Base-by-base conservation (phyloP, 1,139 yeast genomes). In the Saccharomyces hybrid region DNA sequence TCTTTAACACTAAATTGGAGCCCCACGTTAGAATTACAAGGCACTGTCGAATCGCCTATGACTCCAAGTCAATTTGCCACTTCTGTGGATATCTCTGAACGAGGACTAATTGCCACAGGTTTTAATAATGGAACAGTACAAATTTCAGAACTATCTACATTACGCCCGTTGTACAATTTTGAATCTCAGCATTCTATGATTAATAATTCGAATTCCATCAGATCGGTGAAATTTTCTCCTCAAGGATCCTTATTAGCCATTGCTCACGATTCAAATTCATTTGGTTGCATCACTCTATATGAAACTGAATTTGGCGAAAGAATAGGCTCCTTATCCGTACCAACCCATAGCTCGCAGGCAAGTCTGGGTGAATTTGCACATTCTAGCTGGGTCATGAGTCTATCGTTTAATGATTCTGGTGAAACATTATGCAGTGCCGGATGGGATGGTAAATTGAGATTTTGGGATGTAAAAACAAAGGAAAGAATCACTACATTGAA, bases 271-370 rank as follows among this genome's bases (percentile, higher is more conserved):
- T 83, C 85, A 47, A 93, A 88, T 49, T 78, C 86, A 0, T 77
- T 80, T 46, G 95, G 95, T 1, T 80, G 86, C 1, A 82, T 93
- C 5, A 81, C 95, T 0, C 69, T 93, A 34, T 90, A 89, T 67
- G 96, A 89, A 65, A 90, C 91, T 6, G 78, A 81, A 57, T 89
- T 83, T 58, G 98, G 98, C 47, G 97, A 91, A 64, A 85, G 86
- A 61, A 79, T 91, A 41, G 96, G 96, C 0, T 79, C 83, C 3
- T 76, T 86, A 56, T 82, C 88, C 1, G 78, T 82, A 1, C 83
- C 88, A 20, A 77, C 87, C 1, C 90, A 85, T 63, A 79, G 86
- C 25, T 67, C 76, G 0, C 71, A 74, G 50, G 71, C 71, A 9
- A 71, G 75, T 9, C 75, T 84, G 34, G 89, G 89, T 4, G 86